phyloP scores from a whole-genome alignment of 169 alveolate species.

The Ichthyophthirius multifiliis region DNA sequence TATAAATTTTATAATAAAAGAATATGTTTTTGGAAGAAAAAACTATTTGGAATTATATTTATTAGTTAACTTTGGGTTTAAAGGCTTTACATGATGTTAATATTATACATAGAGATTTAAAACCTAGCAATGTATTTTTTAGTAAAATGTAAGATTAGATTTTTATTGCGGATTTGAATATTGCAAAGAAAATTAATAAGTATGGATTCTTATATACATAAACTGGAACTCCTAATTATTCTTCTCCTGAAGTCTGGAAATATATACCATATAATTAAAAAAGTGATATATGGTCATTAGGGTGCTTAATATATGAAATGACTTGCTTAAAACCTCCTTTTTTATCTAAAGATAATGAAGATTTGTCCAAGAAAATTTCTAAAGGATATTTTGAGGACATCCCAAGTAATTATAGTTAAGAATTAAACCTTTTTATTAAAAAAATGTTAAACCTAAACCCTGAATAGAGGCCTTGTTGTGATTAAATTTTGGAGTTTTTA shows the following conservation, averaged over 20 bases:
- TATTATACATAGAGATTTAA: too few species aligned
- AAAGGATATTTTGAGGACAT: conserved; percentile 54
- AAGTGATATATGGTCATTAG: conserved; percentile 81
- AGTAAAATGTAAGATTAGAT: conserved; percentile 64
- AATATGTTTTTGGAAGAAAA: conserved; percentile 51
- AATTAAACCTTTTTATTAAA: conserved; percentile 55
- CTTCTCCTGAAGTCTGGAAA: conserved; percentile 81
- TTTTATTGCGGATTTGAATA: too few species aligned
- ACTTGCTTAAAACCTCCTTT: conserved; percentile 63
- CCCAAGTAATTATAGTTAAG: conserved; percentile 57
- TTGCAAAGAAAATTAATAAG: too few species aligned
- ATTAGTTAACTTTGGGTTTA: too few species aligned
- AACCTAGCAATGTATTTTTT: conserved; percentile 65
- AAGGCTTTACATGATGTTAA: too few species aligned
- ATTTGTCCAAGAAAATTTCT: conserved; percentile 44
- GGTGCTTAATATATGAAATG: conserved; percentile 74
- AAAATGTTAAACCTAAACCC: conserved; percentile 58
- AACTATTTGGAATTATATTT: too few species aligned
- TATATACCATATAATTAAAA: conserved; percentile 63
- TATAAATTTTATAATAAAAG: conserved; percentile 22
- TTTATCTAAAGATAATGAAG: conserved; percentile 58
- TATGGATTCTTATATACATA: conserved; percentile 57
- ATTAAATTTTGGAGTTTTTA: conserved; percentile 62
- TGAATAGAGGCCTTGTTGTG: conserved; percentile 59
- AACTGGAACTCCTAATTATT: conserved; percentile 79